A percentile compares a stretch with the other conserved stretches of the same genome.
phyloP scores from a whole-genome alignment of 1,284 basidiomycete species.

The Tylopilus sp. region DNA sequence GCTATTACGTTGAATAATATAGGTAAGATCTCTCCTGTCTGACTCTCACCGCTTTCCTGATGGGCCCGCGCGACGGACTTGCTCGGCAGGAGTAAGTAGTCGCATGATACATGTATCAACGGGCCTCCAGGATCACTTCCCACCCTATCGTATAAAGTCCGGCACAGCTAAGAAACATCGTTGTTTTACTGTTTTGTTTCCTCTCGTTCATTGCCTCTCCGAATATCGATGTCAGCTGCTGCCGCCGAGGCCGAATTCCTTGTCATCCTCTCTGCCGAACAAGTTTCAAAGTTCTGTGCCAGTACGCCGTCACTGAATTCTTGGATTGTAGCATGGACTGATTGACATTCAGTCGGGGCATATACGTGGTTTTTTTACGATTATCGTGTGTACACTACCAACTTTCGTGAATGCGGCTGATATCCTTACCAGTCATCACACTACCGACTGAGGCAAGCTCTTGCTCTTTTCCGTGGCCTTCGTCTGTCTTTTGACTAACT shows the following conservation, averaged over 20 bases:
- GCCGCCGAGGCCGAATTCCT: constrained; percentile 4
- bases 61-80: not conserved
- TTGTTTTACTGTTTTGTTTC: no score
- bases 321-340: not conserved
- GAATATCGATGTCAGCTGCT: not conserved
- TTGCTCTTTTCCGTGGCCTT: no score
- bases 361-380: constrained; percentile 14
- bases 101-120: not conserved
- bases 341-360: constrained; percentile 10
- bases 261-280: constrained; percentile 3
- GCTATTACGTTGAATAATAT: no score
- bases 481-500: not conserved
- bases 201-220: not conserved
- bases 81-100: no score
- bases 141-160: constrained; percentile 6
- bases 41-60: not conserved
- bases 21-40: not conserved
- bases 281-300: constrained; percentile 9
- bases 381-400: constrained; percentile 1
- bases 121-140: not conserved
- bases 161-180: not conserved
- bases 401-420: not conserved
- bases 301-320: not conserved
- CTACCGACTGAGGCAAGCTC: constrained; percentile 4
- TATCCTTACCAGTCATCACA: not conserved